Percentiles rank a stretch among this genome's conserved stretches.
Evolutionary conservation across 2,329 filamentous ascomycete genomes (phyloP).

Genomic region (Colletotrichum sansevieriae): DNA sequence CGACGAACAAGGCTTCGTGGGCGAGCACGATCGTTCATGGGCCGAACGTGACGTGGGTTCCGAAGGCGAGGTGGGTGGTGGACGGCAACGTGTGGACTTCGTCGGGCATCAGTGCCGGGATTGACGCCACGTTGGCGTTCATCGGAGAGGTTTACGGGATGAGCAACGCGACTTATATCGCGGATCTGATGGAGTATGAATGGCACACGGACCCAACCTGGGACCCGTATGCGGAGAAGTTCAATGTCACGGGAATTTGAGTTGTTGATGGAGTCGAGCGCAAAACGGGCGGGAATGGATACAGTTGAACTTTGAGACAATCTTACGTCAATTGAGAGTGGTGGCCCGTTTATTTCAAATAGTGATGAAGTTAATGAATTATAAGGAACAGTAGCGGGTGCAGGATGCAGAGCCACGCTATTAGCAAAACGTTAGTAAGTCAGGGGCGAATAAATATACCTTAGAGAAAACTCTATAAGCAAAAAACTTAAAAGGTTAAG

Average conservation of each 20-base stretch:
- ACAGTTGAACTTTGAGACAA: too few species aligned
- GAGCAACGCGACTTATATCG: slow-evolving; percentile 60
- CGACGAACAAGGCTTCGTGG: slow-evolving; percentile 69
- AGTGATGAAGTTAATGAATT: too few species aligned
- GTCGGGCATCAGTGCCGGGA: slow-evolving; percentile 70
- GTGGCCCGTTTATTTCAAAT: too few species aligned
- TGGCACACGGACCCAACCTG: slow-evolving; percentile 61
- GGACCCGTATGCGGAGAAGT: slow-evolving; percentile 60
- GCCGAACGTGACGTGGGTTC: slow-evolving; percentile 63
- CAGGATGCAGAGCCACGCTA: too few species aligned
- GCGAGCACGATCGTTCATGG: slow-evolving; percentile 53
- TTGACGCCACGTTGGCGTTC: slow-evolving; percentile 71
- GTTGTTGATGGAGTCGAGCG: too few species aligned
- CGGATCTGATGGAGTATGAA: slow-evolving; percentile 69
- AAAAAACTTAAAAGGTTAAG: too few species aligned
- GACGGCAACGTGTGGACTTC: slow-evolving; percentile 71
- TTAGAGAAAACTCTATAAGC: too few species aligned
- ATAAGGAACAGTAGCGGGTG: too few species aligned
- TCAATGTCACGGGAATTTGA: slow-evolving; percentile 28
- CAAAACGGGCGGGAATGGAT: too few species aligned
- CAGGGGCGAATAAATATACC: too few species aligned
- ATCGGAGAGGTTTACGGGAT: slow-evolving; percentile 66
- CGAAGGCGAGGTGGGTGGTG: slow-evolving; percentile 66
- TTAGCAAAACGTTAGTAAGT: too few species aligned
- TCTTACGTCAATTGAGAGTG: too few species aligned